Evolutionary conservation across 345 rosid species (phyloP).

Genomic region (Tarenaya hassleriana): DNA sequence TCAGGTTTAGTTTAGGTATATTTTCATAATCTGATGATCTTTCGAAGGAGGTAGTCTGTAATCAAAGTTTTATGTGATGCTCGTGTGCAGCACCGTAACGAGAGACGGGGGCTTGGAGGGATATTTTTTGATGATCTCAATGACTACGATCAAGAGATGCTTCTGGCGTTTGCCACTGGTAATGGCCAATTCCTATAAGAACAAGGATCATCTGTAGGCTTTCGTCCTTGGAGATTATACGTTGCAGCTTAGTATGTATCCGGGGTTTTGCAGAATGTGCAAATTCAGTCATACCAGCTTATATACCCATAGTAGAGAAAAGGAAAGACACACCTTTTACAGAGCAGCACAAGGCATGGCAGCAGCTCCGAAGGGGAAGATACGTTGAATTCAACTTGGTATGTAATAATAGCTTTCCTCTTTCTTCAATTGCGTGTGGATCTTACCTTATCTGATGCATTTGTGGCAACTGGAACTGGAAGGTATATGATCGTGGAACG

Average conservation of each 20-base stretch:
- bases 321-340: slow-evolving; percentile 72
- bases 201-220: neutral
- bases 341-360: slow-evolving; percentile 90
- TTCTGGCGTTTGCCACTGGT: slow-evolving; percentile 90
- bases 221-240: neutral
- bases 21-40: neutral
- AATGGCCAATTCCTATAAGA: slow-evolving; percentile 13
- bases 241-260: slow-evolving; percentile 8
- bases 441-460: slow-evolving; percentile 11
- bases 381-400: slow-evolving; percentile 98
- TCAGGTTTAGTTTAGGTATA: neutral
- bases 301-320: slow-evolving; percentile 79
- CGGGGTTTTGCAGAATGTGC: slow-evolving; percentile 62
- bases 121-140: slow-evolving; percentile 96
- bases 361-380: slow-evolving; percentile 91
- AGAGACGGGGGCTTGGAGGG: slow-evolving; percentile 97
- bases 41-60: neutral
- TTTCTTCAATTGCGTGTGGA: neutral
- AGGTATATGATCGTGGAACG: slow-evolving; percentile 98
- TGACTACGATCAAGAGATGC: slow-evolving; percentile 90
- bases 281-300: slow-evolving; percentile 84
- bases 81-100: slow-evolving; percentile 73
- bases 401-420: slow-evolving; percentile 15
- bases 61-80: neutral
- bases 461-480: slow-evolving; percentile 4